phyloP scores from a whole-genome alignment of 176 grass and related monocot species.

The Miscanthus lutarioriparius region DNA sequence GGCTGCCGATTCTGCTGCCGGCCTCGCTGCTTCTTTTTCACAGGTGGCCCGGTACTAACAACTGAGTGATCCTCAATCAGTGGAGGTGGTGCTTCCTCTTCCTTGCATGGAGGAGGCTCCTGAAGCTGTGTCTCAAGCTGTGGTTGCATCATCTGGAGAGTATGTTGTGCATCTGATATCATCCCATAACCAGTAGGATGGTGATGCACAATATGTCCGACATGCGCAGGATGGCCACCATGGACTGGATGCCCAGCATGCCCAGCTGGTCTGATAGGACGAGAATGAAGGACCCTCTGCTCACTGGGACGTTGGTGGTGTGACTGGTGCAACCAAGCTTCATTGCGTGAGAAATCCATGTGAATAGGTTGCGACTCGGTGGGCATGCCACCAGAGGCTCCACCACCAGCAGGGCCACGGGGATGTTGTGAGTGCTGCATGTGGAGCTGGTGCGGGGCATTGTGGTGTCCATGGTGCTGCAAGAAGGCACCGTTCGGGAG shows the following conservation, averaged over 20 bases:
- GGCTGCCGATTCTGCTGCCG: conserved; percentile 12
- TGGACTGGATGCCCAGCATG: conserved; percentile 15
- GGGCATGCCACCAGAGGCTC: conserved; percentile 15
- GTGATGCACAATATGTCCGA: conserved; percentile 30
- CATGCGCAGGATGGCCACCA: too few species aligned
- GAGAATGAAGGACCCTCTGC: conserved; percentile 50
- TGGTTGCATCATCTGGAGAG: conserved; percentile 67
- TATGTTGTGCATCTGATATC: conserved; percentile 43
- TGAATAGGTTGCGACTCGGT: neutral
- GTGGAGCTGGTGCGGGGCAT: conserved; percentile 26
- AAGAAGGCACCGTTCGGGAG: conserved; percentile 49
- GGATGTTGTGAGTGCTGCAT: conserved; percentile 37
- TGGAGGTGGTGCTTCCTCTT: conserved; percentile 24
- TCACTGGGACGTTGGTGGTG: conserved; percentile 34
- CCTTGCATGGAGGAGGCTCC: conserved; percentile 47
- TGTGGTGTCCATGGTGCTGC: conserved; percentile 43
- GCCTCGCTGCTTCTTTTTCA: conserved; percentile 60
- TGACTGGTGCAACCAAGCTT: neutral
- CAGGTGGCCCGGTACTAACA: conserved; percentile 24
- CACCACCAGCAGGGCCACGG: neutral
- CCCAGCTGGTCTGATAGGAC: conserved; percentile 28
- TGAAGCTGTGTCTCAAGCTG: neutral
- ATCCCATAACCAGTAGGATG: conserved; percentile 49
- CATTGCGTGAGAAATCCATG: neutral
- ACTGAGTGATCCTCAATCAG: conserved; percentile 42